These are phyloP conservation scores for Tolypocladium album DNA, from an alignment of 2,329 filamentous ascomycete species.

Conservation along the genomic window DNA sequence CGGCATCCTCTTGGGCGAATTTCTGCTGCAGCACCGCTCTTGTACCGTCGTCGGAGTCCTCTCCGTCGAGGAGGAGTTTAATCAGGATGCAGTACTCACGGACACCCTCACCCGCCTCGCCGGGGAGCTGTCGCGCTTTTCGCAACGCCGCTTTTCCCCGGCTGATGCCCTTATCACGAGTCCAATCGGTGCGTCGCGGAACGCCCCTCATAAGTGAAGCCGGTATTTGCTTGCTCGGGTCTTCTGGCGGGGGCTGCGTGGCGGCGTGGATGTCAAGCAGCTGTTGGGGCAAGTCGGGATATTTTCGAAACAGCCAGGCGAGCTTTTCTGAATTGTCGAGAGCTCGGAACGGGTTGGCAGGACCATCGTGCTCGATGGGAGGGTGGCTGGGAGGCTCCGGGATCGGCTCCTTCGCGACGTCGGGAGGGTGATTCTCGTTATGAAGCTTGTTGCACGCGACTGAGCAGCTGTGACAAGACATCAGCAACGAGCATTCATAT, in stretches of 20 bases:
- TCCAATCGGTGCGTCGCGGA: conserved; percentile 38
- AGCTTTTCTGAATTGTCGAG: conserved; percentile 41
- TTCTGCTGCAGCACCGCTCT: conserved; percentile 31
- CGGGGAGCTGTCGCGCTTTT: conserved; percentile 34
- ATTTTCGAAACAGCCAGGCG: conserved; percentile 37
- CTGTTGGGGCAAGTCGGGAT: conserved; percentile 36
- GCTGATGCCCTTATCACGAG: conserved; percentile 44
- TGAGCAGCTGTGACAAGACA: conserved; percentile 37
- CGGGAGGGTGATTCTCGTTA: conserved; percentile 35
- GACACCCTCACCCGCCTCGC: conserved; percentile 47
- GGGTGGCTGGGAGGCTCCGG: conserved; percentile 6
- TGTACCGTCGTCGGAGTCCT: conserved; percentile 15
- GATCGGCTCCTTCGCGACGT: conserved; percentile 19
- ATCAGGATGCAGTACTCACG: conserved; percentile 51
- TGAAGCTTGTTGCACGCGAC: conserved; percentile 44
- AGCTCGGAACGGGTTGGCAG: conserved; percentile 35
- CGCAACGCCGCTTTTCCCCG: conserved; percentile 44
- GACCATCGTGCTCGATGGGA: conserved; percentile 7
- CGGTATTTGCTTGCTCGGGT: conserved; percentile 15
- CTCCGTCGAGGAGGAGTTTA: conserved; percentile 32
- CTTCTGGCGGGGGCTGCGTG: conserved; percentile 33
- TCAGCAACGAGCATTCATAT: conserved; percentile 2
- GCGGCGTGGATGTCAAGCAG: conserved; percentile 38
- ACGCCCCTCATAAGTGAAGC: conserved; percentile 22
- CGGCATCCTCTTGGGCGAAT: conserved; percentile 33